Base-by-base conservation (phyloP, 2,329 filamentous ascomycete species). In the Colletotrichum endophyticum region DNA sequence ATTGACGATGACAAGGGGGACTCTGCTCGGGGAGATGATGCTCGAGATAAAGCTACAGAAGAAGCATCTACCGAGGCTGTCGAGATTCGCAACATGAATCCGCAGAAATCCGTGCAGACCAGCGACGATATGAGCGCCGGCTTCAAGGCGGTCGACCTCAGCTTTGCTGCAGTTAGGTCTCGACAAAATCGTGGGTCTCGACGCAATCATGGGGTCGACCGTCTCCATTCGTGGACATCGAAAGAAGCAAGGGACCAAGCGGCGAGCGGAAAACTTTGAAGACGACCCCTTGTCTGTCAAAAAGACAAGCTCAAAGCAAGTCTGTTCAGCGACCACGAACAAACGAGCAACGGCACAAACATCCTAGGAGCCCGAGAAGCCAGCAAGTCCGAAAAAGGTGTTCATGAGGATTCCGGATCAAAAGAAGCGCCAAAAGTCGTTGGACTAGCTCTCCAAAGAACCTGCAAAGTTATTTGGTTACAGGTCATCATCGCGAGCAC, bases 91-190 rank as follows among this genome's bases (percentile, higher is more conserved):
- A 49, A n/a, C 5, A n/a, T 12, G 0, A 0, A 49, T 49, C 5
- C 19, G 39, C 39, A 12, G 39, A 49, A n/a, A 1, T 1, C 39
- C 5, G 9, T 49, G 19, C 39, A 12, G 39, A 49, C 9, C 19
- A 49, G 39, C 39, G 39, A 49, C 19, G 39, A 49, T 0, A 49
- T n/a, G 5, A 49, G 19, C 2, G 5, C 5, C 9, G 39, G 19
- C 19, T 7, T 1, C 39, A 0, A 44, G 39, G 0, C 9, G n/a
- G n/a, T 44, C 19, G 0, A n/a, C 19, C 5, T 6, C 39, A n/a
- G 39, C 3, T 0, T 0, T 44, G 2, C 8, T 2, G 16, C 8
- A 19, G 1, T 19, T 6, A 34, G 32, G 12, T 13, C 32, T 34
- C 12, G 32, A 34, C 32, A 34, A 34, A 34, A 13, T 34, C 32